These are phyloP conservation scores for Xylariaceae sp. DNA, from an alignment of 2,329 filamentous ascomycete species.

Conservation along the genomic window DNA sequence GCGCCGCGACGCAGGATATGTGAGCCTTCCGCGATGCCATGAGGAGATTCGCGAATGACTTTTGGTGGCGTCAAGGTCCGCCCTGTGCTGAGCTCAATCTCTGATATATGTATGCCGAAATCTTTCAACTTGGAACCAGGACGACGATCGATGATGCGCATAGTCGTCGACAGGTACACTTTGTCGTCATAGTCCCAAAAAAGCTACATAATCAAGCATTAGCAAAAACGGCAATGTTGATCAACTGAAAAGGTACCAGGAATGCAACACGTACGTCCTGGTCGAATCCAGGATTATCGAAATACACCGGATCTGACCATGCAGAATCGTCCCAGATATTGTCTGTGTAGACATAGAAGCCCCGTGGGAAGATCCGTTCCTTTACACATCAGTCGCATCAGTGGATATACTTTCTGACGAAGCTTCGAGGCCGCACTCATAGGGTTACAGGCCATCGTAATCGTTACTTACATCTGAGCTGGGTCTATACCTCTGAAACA, in stretches of 20 bases:
- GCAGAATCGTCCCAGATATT: slow-evolving; percentile 48
- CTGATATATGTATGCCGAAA: slow-evolving; percentile 46
- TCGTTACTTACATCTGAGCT: slow-evolving; percentile 26
- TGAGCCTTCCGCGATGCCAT: slow-evolving; percentile 41
- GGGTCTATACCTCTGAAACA: slow-evolving; percentile 42
- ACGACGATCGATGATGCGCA: slow-evolving; percentile 33
- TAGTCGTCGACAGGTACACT: slow-evolving; percentile 45
- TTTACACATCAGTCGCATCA: not conserved
- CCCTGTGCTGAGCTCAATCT: slow-evolving; percentile 41
- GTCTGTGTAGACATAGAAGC: slow-evolving; percentile 51
- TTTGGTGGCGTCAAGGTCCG: slow-evolving; percentile 34
- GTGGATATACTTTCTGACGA: too few relatives aligned
- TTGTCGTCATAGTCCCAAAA: slow-evolving; percentile 48
- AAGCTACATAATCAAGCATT: slow-evolving; percentile 15
- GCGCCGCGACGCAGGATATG: slow-evolving; percentile 34
- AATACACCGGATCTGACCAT: slow-evolving; percentile 52
- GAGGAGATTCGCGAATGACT: slow-evolving; percentile 34
- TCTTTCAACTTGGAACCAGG: slow-evolving; percentile 42
- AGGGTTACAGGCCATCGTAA: too few relatives aligned
- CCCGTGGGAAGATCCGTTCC: slow-evolving; percentile 47
- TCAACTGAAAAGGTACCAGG: not conserved
- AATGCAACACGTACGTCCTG: slow-evolving; percentile 42
- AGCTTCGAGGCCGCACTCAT: too few relatives aligned
- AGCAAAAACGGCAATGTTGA: not conserved
- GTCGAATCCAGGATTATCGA: slow-evolving; percentile 51